Percentiles rank a stretch among this genome's conserved stretches.
phyloP scores from a whole-genome alignment of 352 stramenopile species.

The Pythium phragmitis region DNA sequence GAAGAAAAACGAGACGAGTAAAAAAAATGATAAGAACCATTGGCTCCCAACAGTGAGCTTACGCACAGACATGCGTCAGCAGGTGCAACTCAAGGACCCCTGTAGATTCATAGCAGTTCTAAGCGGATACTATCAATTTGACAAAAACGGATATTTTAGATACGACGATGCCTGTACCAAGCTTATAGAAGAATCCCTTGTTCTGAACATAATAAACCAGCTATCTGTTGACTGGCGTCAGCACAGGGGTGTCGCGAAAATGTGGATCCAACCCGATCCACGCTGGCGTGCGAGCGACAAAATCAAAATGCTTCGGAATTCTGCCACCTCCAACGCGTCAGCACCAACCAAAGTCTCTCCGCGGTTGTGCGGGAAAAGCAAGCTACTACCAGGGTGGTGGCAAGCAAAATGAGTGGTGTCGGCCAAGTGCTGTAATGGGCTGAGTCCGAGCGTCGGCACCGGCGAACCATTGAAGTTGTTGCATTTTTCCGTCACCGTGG shows the following conservation, averaged over 20 bases:
- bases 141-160: background rate
- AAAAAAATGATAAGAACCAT: background rate
- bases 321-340: background rate
- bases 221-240: constrained; percentile 6
- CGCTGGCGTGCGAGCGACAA: background rate
- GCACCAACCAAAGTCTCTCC: background rate
- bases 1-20: background rate
- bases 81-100: too few species aligned
- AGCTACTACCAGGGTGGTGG: background rate
- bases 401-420: background rate
- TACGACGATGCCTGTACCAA: background rate
- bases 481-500: too few species aligned
- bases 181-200: background rate
- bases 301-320: background rate
- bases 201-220: background rate
- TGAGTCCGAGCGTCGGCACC: too few species aligned
- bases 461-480: too few species aligned
- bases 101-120: too few species aligned
- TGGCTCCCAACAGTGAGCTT: too few species aligned
- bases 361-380: background rate
- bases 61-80: too few species aligned
- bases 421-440: background rate
- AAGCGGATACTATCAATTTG: background rate
- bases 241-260: constrained; percentile 1
- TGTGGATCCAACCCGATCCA: background rate